Base-by-base conservation (phyloP, 1,284 basidiomycete genomes). In the Chiua sp. region DNA sequence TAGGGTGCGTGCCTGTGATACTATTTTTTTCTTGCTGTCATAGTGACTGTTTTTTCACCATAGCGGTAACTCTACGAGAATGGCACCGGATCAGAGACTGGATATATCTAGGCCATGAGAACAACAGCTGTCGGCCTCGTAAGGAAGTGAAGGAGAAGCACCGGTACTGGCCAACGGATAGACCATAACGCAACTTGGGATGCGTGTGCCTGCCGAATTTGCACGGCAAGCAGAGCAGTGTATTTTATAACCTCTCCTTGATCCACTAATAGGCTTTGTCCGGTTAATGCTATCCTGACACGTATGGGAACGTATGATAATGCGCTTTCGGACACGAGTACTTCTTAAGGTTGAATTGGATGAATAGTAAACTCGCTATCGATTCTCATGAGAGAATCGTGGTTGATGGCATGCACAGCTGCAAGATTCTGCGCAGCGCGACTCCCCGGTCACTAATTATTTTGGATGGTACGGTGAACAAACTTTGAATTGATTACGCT, bases 231-330 rank as follows among this genome's bases (percentile, higher is more conserved):
- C 72, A 15, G 35, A 32, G 51, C 51, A 23, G 5, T 33, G 30
- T 62, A 44, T 30, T 52, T 4, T 7, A 16, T 58, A 44, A 49
- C 20, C 5, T 7, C 65, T 61, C 23, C 56, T 30, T 42, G 13
- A 35, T 42, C 12, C 15, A 42, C 1, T 22, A 51, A 44, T 59
- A 94, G 91, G 42, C 75, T 99, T 52, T 91, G 90, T 64, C 95
- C 98, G 0, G 88, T 98, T 3, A 96, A 99, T 74, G 83, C 92
- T 28, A 98, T 99, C 68, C 86, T 98, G 61, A 98, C 97, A 10
- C 89, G 98, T 32, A 99, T 99, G 97, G 98, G 98, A 22, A 98
- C 98, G 3, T 96, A 97, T 73, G 96, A 98, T 72, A 96, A 96
- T 70, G 97, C 98, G 92, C 97, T 98, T 74, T 92, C 94, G 3